These are phyloP conservation scores for Drechmeria coniospora DNA, from an alignment of 2,329 filamentous ascomycete genomes.

Conservation along the genomic window DNA sequence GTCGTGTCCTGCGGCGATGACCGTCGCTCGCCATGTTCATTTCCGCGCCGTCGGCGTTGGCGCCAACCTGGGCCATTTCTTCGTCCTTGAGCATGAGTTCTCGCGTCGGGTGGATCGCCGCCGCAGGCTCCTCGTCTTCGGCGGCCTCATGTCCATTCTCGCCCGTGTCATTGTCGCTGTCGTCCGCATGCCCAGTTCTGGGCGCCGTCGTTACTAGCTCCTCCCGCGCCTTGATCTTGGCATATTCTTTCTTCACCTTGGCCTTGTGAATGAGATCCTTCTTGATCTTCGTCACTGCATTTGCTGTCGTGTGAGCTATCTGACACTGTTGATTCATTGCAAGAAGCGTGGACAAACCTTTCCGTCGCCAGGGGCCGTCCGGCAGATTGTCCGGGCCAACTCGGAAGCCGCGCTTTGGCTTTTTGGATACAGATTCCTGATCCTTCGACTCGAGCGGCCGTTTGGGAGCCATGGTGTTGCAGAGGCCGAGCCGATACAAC, in stretches of 20 bases:
- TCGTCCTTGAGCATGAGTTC: slow-evolving; percentile 25
- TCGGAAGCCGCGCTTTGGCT: slow-evolving; percentile 56
- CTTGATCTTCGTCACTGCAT: slow-evolving; percentile 72
- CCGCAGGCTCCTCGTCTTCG: slow-evolving; percentile 7
- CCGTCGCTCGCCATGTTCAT: slow-evolving; percentile 13
- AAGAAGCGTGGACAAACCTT: slow-evolving; percentile 28
- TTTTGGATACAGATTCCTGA: slow-evolving; percentile 27
- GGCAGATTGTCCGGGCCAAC: slow-evolving; percentile 84
- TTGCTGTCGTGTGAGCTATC: slow-evolving; percentile 6
- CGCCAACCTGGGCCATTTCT: slow-evolving; percentile 17
- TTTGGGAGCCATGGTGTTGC: slow-evolving; percentile 19
- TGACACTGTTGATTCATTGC: slow-evolving; percentile 1
- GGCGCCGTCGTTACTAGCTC: slow-evolving; percentile 17
- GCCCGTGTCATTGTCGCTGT: slow-evolving; percentile 3
- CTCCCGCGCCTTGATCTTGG: slow-evolving; percentile 56
- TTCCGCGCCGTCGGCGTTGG: slow-evolving; percentile 1
- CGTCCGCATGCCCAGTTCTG: no score
- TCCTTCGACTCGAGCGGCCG: slow-evolving; percentile 13
- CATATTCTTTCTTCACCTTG: slow-evolving; percentile 84
- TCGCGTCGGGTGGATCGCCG: slow-evolving; percentile 20
- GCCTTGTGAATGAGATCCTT: slow-evolving; percentile 77
- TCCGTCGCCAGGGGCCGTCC: slow-evolving; percentile 75
- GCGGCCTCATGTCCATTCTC: slow-evolving; percentile 2
- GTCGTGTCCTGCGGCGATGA: slow-evolving; percentile 17
- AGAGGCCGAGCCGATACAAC: no score